Base-by-base conservation (phyloP, 2,329 filamentous ascomycete genomes). In the Verruconis gallopava region DNA sequence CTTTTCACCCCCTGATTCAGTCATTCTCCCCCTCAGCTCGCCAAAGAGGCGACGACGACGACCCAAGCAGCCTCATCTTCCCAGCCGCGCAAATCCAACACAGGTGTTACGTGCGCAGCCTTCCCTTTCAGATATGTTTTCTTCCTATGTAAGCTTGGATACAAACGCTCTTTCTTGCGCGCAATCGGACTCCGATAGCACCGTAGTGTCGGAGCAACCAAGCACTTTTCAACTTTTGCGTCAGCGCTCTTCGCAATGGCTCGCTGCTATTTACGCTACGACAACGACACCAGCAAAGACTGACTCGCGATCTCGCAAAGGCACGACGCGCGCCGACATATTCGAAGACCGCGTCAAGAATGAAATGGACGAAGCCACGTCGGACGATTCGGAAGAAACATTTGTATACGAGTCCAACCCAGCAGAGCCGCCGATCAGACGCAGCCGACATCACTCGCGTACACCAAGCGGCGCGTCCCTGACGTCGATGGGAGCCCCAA, bases 351-450 rank as follows among this genome's bases (percentile, higher is more conserved):
- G 93, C 57, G 86, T 98, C 50, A 89, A 89, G 39, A 95, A 80
- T 58, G 89, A 89, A 5, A 86, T 98, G 40, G 89, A 96, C 57
- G 88, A 96, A 60, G 86, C 85, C 35, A 84, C 95, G 59, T 93
- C 89, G 11, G 95, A 89, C 4, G 91, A 98, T 59, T 96, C 89
- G 1, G 91, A 95, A 54, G 91, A 96, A 62, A 96, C 91, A 0
- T 98, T 96, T 60, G 91, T 98, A 13, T 98, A 98, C 63, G 91
- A 98, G 61, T 96, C 91, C 19, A 98, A 98, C 55, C 91, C 89
- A 6, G 71, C 73, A 12, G 76, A 79, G 50, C 65, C 69, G 18
- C 61, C 71, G 6, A 21, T 28, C 21, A 66, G 73, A 40, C 83
- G 85, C 40, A 74, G 77, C 48, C 75, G 86, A 47, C 85, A 89